Evolutionary conservation across 768 basidiomycete species (phyloP), one percentile per base, ranked within the genome.

Genomic region (Rhodosporidiobolus odoratus): DNA sequence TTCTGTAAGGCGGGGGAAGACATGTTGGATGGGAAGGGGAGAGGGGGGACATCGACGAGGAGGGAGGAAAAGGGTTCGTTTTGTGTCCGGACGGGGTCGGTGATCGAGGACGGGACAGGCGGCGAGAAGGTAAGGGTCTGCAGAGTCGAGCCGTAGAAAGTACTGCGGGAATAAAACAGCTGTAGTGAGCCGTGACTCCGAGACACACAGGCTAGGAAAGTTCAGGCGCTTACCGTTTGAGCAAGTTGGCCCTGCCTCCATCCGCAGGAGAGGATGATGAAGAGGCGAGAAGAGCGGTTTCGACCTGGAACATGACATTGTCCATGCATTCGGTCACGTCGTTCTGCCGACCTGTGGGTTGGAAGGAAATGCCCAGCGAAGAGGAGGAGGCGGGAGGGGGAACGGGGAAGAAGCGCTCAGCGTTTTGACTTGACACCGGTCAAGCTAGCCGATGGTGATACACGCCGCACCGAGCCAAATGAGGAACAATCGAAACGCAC

Each of bases 301-400:
- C 96, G 60, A 98, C 92, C 80, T 98, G 96, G 81, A 96, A 96
- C 84, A 99, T 89, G 82, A 94, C 94, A 76, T 98, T 98, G 80
- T 98, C 95, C 89, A 98, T 92, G 80, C 95, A 97, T 80, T 99
- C 96, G 0, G 95, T 89, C 19, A 98, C 94, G 78, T 99, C 96
- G 77, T 99, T 95, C 77, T 99, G 96, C 76, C 89, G 89, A 9
- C 95, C 93, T 62, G 41, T 35, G 34, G 0, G 23, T 0, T 7
- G 1, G 48, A 3, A 8, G 15, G 32, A n/a, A 25, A 12, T 16
- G 19, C 19, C n/a, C 38, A 32, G 38, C 4, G 8, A 50, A 21
- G 8, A 27, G 27, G 13, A n/a, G 48, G 7, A 21, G 23, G 25
- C 3, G 38, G 6, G 38, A 30, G 27, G 2, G 34, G 17, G 35